These are phyloP conservation scores for Debaryomycetaceae sp. DNA, from an alignment of 1,139 yeast species.

Conservation along the genomic window DNA sequence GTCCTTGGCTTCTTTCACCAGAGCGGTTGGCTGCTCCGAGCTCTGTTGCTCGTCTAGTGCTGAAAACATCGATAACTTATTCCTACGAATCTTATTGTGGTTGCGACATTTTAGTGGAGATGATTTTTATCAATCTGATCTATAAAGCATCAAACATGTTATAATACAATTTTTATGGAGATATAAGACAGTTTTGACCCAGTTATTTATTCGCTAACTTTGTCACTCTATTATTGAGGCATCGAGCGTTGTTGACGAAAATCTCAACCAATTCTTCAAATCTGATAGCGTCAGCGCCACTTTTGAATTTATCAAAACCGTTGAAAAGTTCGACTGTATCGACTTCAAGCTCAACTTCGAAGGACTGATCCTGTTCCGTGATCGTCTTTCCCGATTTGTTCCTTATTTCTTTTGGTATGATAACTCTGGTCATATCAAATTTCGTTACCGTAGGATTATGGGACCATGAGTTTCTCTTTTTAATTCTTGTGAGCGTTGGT, in stretches of 20 bases:
- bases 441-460: slow-evolving; percentile 69
- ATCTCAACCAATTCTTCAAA: slow-evolving; percentile 72
- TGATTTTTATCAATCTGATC: not conserved
- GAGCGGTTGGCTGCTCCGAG: too few relatives aligned
- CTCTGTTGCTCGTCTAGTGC: too few relatives aligned
- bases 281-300: slow-evolving; percentile 54
- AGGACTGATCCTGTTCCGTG: slow-evolving; percentile 37
- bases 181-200: not conserved
- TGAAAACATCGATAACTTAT: not conserved
- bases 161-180: not conserved
- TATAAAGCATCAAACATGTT: not conserved
- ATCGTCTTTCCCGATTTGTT: slow-evolving; percentile 39
- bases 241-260: slow-evolving; percentile 67
- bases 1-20: too few relatives aligned
- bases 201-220: slow-evolving; percentile 29
- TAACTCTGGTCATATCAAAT: slow-evolving; percentile 67
- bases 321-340: slow-evolving; percentile 60
- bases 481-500: slow-evolving; percentile 55
- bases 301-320: slow-evolving; percentile 53
- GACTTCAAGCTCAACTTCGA: slow-evolving; percentile 72
- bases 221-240: slow-evolving; percentile 43
- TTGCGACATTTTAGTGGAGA: not conserved
- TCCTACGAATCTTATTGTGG: not conserved
- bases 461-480: slow-evolving; percentile 60
- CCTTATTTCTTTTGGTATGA: slow-evolving; percentile 43